Conservation (phyloP, 331 rosid genomes). For the Stylosanthes scabra region DNA sequence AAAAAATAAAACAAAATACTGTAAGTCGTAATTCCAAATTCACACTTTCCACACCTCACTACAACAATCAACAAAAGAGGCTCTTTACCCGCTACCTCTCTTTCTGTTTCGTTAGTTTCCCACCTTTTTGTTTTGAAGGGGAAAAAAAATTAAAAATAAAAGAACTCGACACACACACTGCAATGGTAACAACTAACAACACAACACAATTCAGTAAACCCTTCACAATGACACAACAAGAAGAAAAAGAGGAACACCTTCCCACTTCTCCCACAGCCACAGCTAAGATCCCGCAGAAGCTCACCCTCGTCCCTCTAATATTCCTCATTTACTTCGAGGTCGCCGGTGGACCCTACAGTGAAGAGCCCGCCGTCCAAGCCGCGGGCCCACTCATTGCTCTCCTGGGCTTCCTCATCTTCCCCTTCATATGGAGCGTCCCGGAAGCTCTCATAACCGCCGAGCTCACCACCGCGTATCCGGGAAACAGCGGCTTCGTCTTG, state of each 20-base stretch:
- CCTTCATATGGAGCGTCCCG: constrained; percentile 46
- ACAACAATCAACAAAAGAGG: too few relatives aligned
- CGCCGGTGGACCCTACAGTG: constrained; percentile 48
- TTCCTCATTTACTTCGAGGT: constrained; percentile 51
- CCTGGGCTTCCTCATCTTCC: constrained; percentile 43
- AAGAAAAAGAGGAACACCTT: not conserved
- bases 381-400: constrained; percentile 40
- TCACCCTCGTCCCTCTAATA: constrained; percentile 40
- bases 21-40: too few relatives aligned
- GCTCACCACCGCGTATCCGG: constrained; percentile 41
- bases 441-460: constrained; percentile 48
- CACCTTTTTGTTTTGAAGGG: too few relatives aligned
- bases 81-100: too few relatives aligned
- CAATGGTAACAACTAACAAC: too few relatives aligned
- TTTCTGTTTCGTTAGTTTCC: too few relatives aligned
- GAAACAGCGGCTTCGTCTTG: constrained; percentile 41
- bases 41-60: too few relatives aligned
- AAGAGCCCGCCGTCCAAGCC: constrained; percentile 45
- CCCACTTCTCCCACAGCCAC: not conserved
- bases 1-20: too few relatives aligned
- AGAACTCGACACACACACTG: too few relatives aligned
- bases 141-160: too few relatives aligned
- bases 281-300: constrained; percentile 6
- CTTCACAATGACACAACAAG: not conserved
- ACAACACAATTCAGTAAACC: not conserved